Evolutionary conservation across 306 rosid genomes (phyloP), one percentile per base, ranked within the genome.

Genomic region (Boehmeria nivea): DNA sequence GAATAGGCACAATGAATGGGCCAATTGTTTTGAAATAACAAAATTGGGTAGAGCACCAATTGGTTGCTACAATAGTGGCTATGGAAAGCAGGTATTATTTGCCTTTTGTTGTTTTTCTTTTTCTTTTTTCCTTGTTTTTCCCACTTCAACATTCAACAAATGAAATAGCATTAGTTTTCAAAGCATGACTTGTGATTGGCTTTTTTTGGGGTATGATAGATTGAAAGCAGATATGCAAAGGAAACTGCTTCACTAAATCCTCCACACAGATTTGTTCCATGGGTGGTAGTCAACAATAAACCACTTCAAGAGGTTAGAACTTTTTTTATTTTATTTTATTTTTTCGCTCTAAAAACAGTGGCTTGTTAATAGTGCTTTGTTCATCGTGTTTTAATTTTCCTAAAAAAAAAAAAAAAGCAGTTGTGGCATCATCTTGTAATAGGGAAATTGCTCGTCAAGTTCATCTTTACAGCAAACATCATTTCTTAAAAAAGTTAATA

Each of bases 281-380:
- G 97, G 95, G 82, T 90, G 47, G 79, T 90, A 50, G 86, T 90
- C 22, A 76, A 90, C 50, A 71, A 74, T 57, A 66, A 80, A 43
- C 67, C 97, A 46, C 81, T 90, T 39, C 78, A 76, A 73, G 94
- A 83, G 94, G 95, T 83, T 31, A 4, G 8, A 31, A 31, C 61
- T 21, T 12, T 42, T 64, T 36, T n/a, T n/a, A n/a, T n/a, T n/a
- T 72, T 45, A 19, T 21, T 68, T 40, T 59, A 18, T 14, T 49
- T 45, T 6, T 59, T 19, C 12, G 33, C 54, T 17, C 20, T 48
- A 28, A n/a, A n/a, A n/a, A n/a, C n/a, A n/a, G n/a, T n/a, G n/a
- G n/a, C n/a, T n/a, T n/a, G n/a, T n/a, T n/a, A n/a, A n/a, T n/a
- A n/a, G n/a, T n/a, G n/a, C n/a, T n/a, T n/a, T n/a, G n/a, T n/a